Evolutionary conservation across 169 alveolate species (phyloP), one percentile per base, ranked within the genome.

Genomic region (Plasmodium vinckei): DNA sequence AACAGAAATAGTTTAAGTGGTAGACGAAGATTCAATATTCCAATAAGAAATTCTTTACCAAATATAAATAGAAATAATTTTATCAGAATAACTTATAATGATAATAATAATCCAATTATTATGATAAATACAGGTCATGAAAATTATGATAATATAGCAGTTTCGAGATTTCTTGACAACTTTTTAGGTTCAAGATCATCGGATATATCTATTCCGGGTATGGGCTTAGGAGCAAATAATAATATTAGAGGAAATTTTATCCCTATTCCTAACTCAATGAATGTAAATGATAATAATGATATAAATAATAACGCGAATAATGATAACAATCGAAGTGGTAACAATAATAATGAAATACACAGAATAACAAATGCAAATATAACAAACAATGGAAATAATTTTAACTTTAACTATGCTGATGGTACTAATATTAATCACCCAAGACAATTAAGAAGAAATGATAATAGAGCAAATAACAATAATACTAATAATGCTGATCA

Each of bases 41-140:
- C 88, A 1, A 13, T 77, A 33, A 77, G 88, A 64, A 77, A 54
- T 54, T 9, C 77, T 5, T 57, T 61, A 5, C n/a, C 56, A 47
- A 56, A 68, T 17, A 17, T 69, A 10, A 68, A 77, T 13, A 63
- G 88, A 56, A 77, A 77, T 44, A 63, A 77, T 44, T 77, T 77
- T 64, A 77, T 77, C 68, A 77, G 88, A 39, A 77, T 77, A 49
- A 77, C 88, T 10, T 77, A 77, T 57, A 77, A 77, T 69, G 88
- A 77, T 17, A 77, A 64, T 77, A 77, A 77, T 57, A 65, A 63
- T 17, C 88, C 88, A 33, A 65, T 77, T 49, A 77, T 77, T 25
- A 77, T 77, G 88, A 77, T 77, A 64, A 77, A 77, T 53, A 77
- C 88, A 25, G 88, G 88, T 4, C 75, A 77, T 64, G 88, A 77